Conservation (phyloP, 495 filamentous ascomycete genomes). For the Staphylotrichum tortipilum region DNA sequence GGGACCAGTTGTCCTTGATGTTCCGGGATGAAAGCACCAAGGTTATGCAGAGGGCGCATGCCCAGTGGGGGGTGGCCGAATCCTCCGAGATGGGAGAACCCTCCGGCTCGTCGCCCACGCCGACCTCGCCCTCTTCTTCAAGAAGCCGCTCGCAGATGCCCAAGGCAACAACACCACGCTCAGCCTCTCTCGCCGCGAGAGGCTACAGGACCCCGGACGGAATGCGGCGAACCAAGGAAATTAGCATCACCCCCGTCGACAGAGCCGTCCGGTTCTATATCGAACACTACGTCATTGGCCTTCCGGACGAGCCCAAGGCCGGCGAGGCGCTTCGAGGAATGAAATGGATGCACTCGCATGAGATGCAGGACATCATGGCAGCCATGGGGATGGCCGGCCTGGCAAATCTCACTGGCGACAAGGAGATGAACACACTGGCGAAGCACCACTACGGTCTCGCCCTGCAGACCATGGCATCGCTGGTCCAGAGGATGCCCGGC, state of each 20-base stretch:
- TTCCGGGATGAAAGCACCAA: constrained; percentile 66
- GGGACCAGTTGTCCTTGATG: constrained; percentile 58
- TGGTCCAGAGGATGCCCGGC: constrained; percentile 21
- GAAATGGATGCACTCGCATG: constrained; percentile 20
- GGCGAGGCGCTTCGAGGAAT: constrained; percentile 21
- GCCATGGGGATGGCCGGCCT: constrained; percentile 38
- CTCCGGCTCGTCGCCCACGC: constrained; percentile 25
- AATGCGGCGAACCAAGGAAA: constrained; percentile 10
- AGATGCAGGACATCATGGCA: constrained; percentile 34
- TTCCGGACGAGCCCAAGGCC: constrained; percentile 37
- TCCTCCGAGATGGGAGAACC: constrained; percentile 10
- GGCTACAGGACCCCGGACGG: background rate
- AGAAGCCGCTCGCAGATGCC: constrained; percentile 3
- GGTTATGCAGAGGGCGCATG: constrained; percentile 55
- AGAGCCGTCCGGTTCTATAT: constrained; percentile 40
- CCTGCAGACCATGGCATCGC: constrained; percentile 27
- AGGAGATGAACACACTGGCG: constrained; percentile 29
- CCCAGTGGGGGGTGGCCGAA: constrained; percentile 37
- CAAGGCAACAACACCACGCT: constrained; percentile 5
- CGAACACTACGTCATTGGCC: constrained; percentile 38
- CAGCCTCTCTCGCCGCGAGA: background rate
- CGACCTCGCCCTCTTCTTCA: constrained; percentile 8
- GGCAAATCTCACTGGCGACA: constrained; percentile 37
- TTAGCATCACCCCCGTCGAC: constrained; percentile 27
- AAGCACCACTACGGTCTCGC: constrained; percentile 37